A percentile compares a stretch with the other conserved stretches of the same genome.
Conservation (phyloP, 805 yeast species). For the Sungouiozyma intestinalis region DNA sequence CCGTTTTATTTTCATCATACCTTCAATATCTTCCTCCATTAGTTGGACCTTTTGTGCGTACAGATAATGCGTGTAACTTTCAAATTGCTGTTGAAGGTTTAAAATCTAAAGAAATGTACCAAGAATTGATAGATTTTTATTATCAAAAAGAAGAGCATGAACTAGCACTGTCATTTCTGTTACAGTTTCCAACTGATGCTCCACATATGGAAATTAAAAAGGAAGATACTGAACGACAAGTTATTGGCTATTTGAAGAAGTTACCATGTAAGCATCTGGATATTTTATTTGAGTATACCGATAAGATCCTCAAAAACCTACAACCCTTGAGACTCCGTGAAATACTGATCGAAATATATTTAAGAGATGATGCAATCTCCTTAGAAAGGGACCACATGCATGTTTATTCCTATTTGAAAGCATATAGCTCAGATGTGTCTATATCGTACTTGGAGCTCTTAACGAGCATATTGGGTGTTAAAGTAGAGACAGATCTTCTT, state of each 20-base stretch:
- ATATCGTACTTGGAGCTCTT: conserved; percentile 44
- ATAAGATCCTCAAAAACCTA: conserved; percentile 36
- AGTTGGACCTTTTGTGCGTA: conserved; percentile 72
- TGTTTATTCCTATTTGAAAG: conserved; percentile 43
- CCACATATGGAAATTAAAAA: neutral
- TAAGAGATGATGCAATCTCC: conserved; percentile 53
- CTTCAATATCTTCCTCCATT: conserved; percentile 55
- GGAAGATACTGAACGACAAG: conserved; percentile 6
- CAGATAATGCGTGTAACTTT: conserved; percentile 64
- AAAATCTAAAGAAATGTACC: conserved; percentile 37
- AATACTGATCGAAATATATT: conserved; percentile 43
- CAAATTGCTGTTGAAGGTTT: conserved; percentile 48
- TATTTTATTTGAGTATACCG: conserved; percentile 46
- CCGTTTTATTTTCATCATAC: conserved; percentile 69
- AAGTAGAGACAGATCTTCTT: conserved; percentile 31
- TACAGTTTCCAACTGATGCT: conserved; percentile 12
- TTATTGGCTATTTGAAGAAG: conserved; percentile 46
- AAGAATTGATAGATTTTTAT: conserved; percentile 71
- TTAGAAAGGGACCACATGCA: conserved; percentile 43
- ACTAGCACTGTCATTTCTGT: conserved; percentile 55
- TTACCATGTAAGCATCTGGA: conserved; percentile 40
- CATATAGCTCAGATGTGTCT: conserved; percentile 24
- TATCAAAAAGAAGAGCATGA: conserved; percentile 50
- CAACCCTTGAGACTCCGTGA: conserved; percentile 10
- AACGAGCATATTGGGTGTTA: conserved; percentile 31